phyloP scores from a whole-genome alignment of 352 stramenopile genomes.

The Pythium plurisporium region DNA sequence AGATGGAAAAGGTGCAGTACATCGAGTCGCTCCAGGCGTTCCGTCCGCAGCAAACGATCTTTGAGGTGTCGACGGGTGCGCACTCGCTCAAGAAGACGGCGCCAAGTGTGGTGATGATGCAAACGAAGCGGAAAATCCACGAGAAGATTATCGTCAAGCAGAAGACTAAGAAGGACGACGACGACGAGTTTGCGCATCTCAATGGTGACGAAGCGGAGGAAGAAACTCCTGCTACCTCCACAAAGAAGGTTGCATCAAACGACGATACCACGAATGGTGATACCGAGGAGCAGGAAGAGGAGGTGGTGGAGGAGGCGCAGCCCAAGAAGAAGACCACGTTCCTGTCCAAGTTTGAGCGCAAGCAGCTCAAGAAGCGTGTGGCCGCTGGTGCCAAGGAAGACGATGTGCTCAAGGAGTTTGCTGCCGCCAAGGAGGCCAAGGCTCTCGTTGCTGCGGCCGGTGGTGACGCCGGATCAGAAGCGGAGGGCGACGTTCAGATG shows the following conservation, averaged over 20 bases:
- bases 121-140: conserved; percentile 82
- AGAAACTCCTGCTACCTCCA: neutral
- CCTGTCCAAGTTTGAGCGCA: conserved; percentile 94
- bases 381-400: conserved; percentile 66
- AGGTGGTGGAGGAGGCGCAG: conserved; percentile 5
- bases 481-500: conserved; percentile 25
- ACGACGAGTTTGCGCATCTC: conserved; percentile 20
- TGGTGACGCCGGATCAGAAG: conserved; percentile 13
- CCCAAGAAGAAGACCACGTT: conserved; percentile 70
- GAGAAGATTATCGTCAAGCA: conserved; percentile 83
- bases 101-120: conserved; percentile 80
- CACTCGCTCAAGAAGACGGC: conserved; percentile 77
- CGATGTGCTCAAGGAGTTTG: conserved; percentile 65
- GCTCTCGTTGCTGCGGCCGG: neutral
- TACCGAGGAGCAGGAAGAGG: neutral
- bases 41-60: conserved; percentile 94
- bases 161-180: conserved; percentile 44
- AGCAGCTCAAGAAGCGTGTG: conserved; percentile 90
- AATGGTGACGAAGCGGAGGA: conserved; percentile 29
- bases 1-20: conserved; percentile 86
- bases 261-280: neutral
- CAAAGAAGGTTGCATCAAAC: neutral
- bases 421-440: conserved; percentile 38
- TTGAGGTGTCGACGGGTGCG: conserved; percentile 90
- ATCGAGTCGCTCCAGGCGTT: conserved; percentile 91